Percentiles rank a stretch among this genome's conserved stretches.
phyloP scores from a whole-genome alignment of 169 alveolate species.

The Cryptosporidium meleagridis region DNA sequence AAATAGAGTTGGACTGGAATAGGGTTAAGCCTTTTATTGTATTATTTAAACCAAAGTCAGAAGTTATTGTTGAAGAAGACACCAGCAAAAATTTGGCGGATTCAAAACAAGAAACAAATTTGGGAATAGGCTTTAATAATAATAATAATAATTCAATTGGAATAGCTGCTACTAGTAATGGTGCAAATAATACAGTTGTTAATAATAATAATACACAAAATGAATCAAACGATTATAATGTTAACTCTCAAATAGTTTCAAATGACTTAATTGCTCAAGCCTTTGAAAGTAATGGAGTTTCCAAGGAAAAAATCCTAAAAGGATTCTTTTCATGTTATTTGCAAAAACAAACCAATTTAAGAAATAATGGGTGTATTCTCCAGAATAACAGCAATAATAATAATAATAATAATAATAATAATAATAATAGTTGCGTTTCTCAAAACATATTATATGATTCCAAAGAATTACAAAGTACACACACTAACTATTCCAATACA shows the following conservation, averaged over 20 bases:
- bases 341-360: not conserved
- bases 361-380: not conserved
- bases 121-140: not conserved
- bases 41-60: slow-evolving; percentile 41
- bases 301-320: slow-evolving; percentile 53
- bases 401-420: not conserved
- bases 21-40: slow-evolving; percentile 72
- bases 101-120: not conserved
- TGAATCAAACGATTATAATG: not conserved
- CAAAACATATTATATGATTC: not conserved
- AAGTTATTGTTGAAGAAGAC: not conserved
- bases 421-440: not conserved
- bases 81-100: not conserved
- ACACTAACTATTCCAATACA: not conserved
- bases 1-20: slow-evolving; percentile 65
- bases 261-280: slow-evolving; percentile 47
- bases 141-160: not conserved
- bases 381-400: not conserved
- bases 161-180: not conserved
- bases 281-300: slow-evolving; percentile 37
- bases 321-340: slow-evolving; percentile 59
- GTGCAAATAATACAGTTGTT: not conserved
- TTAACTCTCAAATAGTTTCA: not conserved
- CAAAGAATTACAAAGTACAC: not conserved
- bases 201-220: not conserved